Evolutionary conservation across 2,329 filamentous ascomycete species (phyloP).

Genomic region (Pseudogymnoascus sp.): DNA sequence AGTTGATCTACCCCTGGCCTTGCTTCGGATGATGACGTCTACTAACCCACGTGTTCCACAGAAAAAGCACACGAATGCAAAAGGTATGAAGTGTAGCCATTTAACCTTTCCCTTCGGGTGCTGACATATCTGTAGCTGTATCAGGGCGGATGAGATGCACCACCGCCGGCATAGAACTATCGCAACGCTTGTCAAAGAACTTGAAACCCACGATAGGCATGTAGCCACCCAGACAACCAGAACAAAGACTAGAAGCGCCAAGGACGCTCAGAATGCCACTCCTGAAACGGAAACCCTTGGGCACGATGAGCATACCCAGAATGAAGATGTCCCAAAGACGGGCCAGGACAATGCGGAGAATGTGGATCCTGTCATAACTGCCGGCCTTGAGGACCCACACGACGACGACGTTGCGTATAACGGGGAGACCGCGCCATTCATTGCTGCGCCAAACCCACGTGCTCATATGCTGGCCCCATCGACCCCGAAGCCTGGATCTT

Average conservation of each 20-base stretch:
- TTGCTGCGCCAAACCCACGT: not conserved
- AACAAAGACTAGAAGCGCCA: not conserved
- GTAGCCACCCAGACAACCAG: not conserved
- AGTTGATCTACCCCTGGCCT: conserved; percentile 4
- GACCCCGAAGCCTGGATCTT: not conserved
- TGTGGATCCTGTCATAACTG: not conserved
- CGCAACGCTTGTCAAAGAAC: conserved; percentile 21
- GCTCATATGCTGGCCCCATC: not conserved
- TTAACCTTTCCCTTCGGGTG: not conserved
- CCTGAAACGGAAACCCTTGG: not conserved
- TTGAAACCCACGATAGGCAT: conserved; percentile 18
- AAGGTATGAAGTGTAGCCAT: conserved; percentile 17
- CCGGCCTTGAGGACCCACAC: not conserved
- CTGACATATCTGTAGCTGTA: conserved; percentile 21
- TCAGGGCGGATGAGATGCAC: conserved; percentile 26
- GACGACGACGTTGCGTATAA: not conserved
- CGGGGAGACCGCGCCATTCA: not conserved
- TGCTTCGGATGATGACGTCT: not conserved
- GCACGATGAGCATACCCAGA: not conserved
- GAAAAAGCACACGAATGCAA: conserved; percentile 26
- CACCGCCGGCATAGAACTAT: conserved; percentile 27
- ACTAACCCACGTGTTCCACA: conserved; percentile 10
- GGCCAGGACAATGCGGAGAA: not conserved
- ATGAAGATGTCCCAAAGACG: not conserved
- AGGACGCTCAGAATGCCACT: not conserved